Conservation (phyloP, 1,284 basidiomycete species). For the Puccinia coronata region DNA sequence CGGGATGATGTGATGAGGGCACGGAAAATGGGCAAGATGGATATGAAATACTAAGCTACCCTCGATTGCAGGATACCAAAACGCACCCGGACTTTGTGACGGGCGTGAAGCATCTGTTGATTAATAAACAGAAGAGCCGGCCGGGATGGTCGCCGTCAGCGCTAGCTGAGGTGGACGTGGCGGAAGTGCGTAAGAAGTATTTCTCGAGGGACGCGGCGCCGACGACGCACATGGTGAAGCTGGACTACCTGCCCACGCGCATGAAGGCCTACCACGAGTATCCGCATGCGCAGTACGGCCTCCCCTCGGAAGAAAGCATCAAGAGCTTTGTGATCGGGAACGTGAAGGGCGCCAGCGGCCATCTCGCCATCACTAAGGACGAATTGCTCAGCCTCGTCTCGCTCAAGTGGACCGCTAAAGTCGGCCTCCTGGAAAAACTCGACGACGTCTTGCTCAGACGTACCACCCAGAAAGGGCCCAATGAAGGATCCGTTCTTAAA, state of each 20-base stretch:
- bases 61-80: constrained; percentile 64
- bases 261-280: constrained; percentile 47
- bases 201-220: constrained; percentile 66
- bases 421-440: constrained; percentile 73
- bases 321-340: constrained; percentile 65
- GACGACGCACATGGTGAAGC: constrained; percentile 60
- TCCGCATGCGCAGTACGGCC: constrained; percentile 64
- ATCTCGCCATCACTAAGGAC: constrained; percentile 65
- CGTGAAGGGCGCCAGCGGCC: constrained; percentile 64
- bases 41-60: too few relatives aligned
- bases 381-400: constrained; percentile 68
- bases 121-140: constrained; percentile 65
- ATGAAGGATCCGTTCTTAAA: constrained; percentile 37
- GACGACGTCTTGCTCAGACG: constrained; percentile 68
- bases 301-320: constrained; percentile 72
- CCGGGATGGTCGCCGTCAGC: constrained; percentile 71
- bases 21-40: too few relatives aligned
- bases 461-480: background rate
- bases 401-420: constrained; percentile 64
- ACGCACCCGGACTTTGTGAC: constrained; percentile 71
- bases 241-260: constrained; percentile 54
- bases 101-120: constrained; percentile 74
- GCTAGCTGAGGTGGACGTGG: constrained; percentile 65
- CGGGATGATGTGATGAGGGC: constrained; percentile 53
- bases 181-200: constrained; percentile 66